These are phyloP conservation scores for Nyctanthes arbortristis DNA, from an alignment of 257 asterid species.

Conservation along the genomic window DNA sequence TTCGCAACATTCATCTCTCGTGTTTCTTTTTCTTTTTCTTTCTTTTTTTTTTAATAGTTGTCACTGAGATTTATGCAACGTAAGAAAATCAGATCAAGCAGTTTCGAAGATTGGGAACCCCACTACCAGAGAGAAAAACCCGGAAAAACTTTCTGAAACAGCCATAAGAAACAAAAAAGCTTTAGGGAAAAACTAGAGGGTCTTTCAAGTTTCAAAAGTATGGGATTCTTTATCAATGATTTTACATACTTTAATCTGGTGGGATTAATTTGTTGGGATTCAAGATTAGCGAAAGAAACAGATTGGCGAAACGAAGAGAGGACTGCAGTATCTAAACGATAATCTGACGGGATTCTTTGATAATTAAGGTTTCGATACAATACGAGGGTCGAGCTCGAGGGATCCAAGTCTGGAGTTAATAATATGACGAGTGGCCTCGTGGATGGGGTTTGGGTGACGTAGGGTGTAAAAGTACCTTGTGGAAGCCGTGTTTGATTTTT, in stretches of 20 bases:
- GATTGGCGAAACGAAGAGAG: no score
- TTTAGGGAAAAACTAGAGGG: neutral
- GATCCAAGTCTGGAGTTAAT: neutral
- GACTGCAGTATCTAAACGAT: no score
- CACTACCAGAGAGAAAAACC: neutral
- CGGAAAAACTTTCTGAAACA: conserved; percentile 21
- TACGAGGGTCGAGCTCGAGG: no score
- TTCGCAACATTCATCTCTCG: conserved; percentile 59
- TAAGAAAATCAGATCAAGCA: conserved; percentile 15
- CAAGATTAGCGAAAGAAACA: conserved; percentile 11
- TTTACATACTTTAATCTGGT: conserved; percentile 7
- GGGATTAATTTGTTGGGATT: conserved; percentile 24
- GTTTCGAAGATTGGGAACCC: neutral
- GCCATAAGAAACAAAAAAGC: conserved; percentile 25
- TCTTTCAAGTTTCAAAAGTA: neutral
- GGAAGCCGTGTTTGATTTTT: no score
- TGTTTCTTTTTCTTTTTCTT: neutral
- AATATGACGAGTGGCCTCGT: no score
- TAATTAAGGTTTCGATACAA: no score
- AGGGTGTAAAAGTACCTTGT: neutral
- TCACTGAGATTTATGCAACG: neutral
- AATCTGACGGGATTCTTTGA: no score
- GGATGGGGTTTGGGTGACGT: neutral
- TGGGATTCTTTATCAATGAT: neutral
- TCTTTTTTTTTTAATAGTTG: no score